phyloP scores from a whole-genome alignment of 176 grass and related monocot species.

The Bromus sterilis region DNA sequence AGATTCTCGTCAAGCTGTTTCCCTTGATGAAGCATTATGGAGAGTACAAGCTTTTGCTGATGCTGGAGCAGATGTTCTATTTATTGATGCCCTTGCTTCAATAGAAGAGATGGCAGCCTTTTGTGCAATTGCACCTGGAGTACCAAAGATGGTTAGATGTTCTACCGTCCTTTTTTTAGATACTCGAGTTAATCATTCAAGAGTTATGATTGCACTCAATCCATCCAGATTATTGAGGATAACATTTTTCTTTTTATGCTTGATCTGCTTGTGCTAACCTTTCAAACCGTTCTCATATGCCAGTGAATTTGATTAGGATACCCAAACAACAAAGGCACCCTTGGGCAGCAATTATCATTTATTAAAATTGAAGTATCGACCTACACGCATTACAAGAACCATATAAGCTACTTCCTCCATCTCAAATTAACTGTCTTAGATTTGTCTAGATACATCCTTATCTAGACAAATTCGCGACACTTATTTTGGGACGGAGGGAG shows the following conservation, averaged over 20 bases:
- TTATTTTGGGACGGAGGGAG: too few species aligned
- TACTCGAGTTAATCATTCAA: slow-evolving; percentile 3
- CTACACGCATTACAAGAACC: not conserved
- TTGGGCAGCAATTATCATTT: not conserved
- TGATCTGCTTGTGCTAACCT: not conserved
- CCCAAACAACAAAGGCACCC: not conserved
- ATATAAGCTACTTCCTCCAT: not conserved
- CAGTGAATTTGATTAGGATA: not conserved
- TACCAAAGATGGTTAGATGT: slow-evolving; percentile 87
- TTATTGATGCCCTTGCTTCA: slow-evolving; percentile 88
- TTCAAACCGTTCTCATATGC: not conserved
- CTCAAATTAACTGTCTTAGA: too few species aligned
- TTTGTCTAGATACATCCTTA: too few species aligned
- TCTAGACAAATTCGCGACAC: too few species aligned
- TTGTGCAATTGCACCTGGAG: slow-evolving; percentile 58
- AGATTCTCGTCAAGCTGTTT: slow-evolving; percentile 81
- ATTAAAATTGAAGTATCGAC: not conserved
- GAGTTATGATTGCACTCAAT: not conserved
- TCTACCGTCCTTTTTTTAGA: not conserved
- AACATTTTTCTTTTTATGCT: not conserved
- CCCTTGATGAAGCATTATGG: slow-evolving; percentile 82
- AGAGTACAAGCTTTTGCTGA: slow-evolving; percentile 90
- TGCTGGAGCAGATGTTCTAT: slow-evolving; percentile 89
- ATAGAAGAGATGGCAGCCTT: slow-evolving; percentile 89
- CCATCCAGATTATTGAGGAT: not conserved